Conservation (phyloP, 2,329 filamentous ascomycete genomes). For the Phyllachora maydis region DNA sequence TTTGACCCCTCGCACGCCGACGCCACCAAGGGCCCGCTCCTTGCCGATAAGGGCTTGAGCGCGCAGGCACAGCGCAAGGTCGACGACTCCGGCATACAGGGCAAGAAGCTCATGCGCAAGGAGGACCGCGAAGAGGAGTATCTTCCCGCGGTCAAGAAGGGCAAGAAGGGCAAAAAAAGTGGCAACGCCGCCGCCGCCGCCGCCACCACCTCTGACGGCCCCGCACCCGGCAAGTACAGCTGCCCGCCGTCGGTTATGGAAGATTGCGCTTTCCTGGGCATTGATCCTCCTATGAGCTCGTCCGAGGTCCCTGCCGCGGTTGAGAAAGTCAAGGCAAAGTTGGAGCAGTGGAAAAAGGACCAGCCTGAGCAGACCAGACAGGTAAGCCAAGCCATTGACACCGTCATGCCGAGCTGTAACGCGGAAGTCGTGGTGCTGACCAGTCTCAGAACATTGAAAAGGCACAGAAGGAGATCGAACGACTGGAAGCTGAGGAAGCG, state of each 20-base stretch:
- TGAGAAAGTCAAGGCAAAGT: slow-evolving; percentile 85
- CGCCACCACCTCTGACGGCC: slow-evolving; percentile 20
- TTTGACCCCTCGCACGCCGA: slow-evolving; percentile 56
- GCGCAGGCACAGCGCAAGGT: slow-evolving; percentile 69
- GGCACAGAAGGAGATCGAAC: slow-evolving; percentile 87
- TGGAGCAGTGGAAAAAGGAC: slow-evolving; percentile 77
- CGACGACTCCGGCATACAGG: slow-evolving; percentile 68
- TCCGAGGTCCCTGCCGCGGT: slow-evolving; percentile 58
- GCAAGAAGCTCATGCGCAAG: slow-evolving; percentile 67
- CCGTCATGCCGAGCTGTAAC: neutral
- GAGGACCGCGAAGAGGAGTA: slow-evolving; percentile 77
- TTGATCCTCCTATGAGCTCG: slow-evolving; percentile 75
- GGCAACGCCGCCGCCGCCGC: slow-evolving; percentile 26
- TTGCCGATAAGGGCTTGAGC: slow-evolving; percentile 50
- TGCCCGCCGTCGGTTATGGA: slow-evolving; percentile 83
- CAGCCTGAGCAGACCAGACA: slow-evolving; percentile 78
- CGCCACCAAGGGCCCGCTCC: slow-evolving; percentile 44
- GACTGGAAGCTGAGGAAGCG: slow-evolving; percentile 50
- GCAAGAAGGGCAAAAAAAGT: slow-evolving; percentile 78
- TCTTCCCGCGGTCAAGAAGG: slow-evolving; percentile 63
- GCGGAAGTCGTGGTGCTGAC: neutral
- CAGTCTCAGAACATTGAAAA: slow-evolving; percentile 75
- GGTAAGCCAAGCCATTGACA: slow-evolving; percentile 32
- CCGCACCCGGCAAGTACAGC: slow-evolving; percentile 56
- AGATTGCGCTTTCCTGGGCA: slow-evolving; percentile 63